These are phyloP conservation scores for Gracilaria domingensis DNA, from an alignment of 23 red algal species.

Conservation along the genomic window DNA sequence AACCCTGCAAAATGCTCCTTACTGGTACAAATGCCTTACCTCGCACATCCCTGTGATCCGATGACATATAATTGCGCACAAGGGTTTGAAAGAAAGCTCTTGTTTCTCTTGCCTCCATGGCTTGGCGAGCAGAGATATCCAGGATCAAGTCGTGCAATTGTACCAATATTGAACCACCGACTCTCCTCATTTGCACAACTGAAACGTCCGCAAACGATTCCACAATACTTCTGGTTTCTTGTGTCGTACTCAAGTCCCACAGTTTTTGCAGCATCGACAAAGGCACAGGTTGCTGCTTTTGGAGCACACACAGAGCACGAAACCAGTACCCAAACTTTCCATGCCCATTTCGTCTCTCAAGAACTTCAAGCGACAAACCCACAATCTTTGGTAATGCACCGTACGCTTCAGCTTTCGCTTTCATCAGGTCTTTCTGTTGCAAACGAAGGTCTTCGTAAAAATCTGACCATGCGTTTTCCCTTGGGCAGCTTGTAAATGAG, in stretches of 20 bases:
- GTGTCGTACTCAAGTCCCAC: slow-evolving; percentile 6
- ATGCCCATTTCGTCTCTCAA: neutral
- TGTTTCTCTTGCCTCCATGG: neutral
- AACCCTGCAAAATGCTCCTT: neutral
- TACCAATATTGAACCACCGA: neutral
- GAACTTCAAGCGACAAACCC: neutral
- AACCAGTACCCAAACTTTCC: slow-evolving; percentile 1
- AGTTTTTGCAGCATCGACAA: slow-evolving; percentile 4
- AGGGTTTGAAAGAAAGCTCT: slow-evolving; percentile 6
- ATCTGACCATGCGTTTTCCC: too few species aligned
- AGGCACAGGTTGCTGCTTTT: too few species aligned
- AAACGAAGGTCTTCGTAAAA: too few species aligned
- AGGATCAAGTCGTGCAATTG: slow-evolving; percentile 3
- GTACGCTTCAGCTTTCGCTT: too few species aligned
- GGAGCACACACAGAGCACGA: too few species aligned
- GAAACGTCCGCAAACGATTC: slow-evolving; percentile 4
- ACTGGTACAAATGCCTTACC: neutral
- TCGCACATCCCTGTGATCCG: neutral
- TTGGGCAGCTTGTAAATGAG: slow-evolving; percentile 5
- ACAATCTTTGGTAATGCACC: slow-evolving; percentile 16
- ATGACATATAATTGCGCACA: slow-evolving; percentile 7
- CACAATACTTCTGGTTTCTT: neutral
- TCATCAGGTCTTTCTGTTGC: too few species aligned
- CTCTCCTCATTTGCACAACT: slow-evolving; percentile 10
- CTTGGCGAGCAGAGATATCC: slow-evolving; percentile 14